Percentiles rank a stretch among this genome's conserved stretches.
phyloP scores from a whole-genome alignment of 2,329 filamentous ascomycete genomes.

The Achaetomium macrosporum region DNA sequence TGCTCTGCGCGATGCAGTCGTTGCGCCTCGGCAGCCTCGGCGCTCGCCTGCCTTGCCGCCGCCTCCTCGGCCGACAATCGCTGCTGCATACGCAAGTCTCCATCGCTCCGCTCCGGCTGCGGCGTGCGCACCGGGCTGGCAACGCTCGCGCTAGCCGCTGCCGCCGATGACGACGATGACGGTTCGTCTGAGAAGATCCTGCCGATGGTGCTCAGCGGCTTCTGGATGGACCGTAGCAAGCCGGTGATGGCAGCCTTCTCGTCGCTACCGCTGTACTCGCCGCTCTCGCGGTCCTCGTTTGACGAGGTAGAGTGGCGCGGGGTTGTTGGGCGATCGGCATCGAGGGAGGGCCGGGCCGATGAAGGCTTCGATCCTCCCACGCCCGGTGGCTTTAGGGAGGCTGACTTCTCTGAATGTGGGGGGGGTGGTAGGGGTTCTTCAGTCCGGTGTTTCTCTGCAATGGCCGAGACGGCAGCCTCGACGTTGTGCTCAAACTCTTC shows the following conservation, averaged over 20 bases:
- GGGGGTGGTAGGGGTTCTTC: conserved; percentile 42
- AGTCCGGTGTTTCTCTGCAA: conserved; percentile 77
- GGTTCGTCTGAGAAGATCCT: conserved; percentile 80
- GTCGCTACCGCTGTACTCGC: conserved; percentile 48
- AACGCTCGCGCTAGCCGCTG: conserved; percentile 20
- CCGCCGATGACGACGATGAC: conserved; percentile 28
- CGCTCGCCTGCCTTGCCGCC: conserved; percentile 83
- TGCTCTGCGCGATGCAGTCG: conserved; percentile 80
- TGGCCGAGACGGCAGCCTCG: conserved; percentile 91
- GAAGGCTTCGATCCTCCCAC: conserved; percentile 43
- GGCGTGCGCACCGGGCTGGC: conserved; percentile 35
- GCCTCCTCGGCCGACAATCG: conserved; percentile 73
- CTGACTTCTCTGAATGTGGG: conserved; percentile 42
- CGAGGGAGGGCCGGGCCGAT: conserved; percentile 37
- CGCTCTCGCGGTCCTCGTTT: conserved; percentile 43
- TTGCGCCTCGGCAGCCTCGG: conserved; percentile 81
- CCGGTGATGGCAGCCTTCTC: conserved; percentile 79
- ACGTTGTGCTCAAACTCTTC: conserved; percentile 95
- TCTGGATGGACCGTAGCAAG: conserved; percentile 83
- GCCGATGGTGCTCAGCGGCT: conserved; percentile 83
- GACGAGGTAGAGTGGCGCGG: conserved; percentile 51
- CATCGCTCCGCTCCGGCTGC: conserved; percentile 31
- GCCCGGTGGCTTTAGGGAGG: conserved; percentile 20
- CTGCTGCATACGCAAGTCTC: conserved; percentile 34
- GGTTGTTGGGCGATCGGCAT: conserved; percentile 34